phyloP scores from a whole-genome alignment of 768 basidiomycete species.

The Leccinum imitatum region DNA sequence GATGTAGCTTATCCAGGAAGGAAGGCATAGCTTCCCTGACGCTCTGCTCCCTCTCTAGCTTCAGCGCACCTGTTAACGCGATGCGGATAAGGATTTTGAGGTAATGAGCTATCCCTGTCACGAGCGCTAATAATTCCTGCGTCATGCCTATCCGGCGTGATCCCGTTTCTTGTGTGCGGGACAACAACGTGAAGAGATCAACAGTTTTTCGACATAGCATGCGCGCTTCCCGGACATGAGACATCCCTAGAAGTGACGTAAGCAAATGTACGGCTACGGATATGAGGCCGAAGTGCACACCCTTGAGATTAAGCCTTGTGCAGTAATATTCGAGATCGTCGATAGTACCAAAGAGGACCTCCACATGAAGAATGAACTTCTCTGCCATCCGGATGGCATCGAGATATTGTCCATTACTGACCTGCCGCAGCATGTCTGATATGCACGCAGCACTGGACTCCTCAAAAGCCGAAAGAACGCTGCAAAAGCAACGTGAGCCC shows the following conservation, averaged over 20 bases:
- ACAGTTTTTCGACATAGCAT: conserved; percentile 99
- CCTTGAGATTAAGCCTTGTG: conserved; percentile 74
- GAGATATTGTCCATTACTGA: conserved; percentile 94
- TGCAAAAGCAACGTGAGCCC: conserved; percentile 31
- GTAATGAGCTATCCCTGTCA: conserved; percentile 98
- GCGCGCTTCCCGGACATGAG: conserved; percentile 96
- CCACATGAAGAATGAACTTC: conserved; percentile 97
- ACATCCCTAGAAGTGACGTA: conserved; percentile 68
- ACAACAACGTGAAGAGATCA: conserved; percentile 94
- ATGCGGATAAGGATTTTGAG: conserved; percentile 99
- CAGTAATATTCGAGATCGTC: conserved; percentile 95
- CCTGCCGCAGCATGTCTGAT: conserved; percentile 96
- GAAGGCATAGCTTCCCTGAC: conserved; percentile 81
- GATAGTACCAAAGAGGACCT: conserved; percentile 94
- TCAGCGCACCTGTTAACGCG: conserved; percentile 92
- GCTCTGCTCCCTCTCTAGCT: conserved; percentile 88
- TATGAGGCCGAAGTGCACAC: conserved; percentile 43
- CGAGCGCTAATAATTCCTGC: conserved; percentile 92
- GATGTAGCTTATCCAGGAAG: conserved; percentile 91
- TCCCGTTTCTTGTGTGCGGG: conserved; percentile 92
- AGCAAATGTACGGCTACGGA: conserved; percentile 6
- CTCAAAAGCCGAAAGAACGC: conserved; percentile 95
- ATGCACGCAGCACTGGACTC: conserved; percentile 99
- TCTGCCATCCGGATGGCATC: conserved; percentile 99
- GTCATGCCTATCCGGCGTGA: conserved; percentile 93